Evolutionary conservation across 2,329 filamentous ascomycete species (phyloP).

Genomic region (Neonectria hederae): DNA sequence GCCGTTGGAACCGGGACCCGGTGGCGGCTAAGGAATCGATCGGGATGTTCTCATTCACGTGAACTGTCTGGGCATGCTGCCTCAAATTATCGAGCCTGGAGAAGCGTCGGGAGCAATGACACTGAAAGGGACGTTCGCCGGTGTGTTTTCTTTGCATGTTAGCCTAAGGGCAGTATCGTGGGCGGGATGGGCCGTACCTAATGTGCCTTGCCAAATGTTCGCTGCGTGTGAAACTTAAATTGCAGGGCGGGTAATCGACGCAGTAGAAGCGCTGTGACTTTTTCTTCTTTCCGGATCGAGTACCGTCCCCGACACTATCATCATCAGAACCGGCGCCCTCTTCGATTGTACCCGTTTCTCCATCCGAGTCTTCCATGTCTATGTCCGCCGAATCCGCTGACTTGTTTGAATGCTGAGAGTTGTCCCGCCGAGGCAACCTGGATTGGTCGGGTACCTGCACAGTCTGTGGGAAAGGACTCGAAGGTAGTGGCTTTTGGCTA

Average conservation of each 20-base stretch:
- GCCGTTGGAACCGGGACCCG: conserved; percentile 89
- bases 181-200: conserved; percentile 61
- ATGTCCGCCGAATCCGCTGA: conserved; percentile 74
- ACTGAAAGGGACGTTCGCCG: conserved; percentile 95
- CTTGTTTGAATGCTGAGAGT: conserved; percentile 69
- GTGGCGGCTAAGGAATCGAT: conserved; percentile 92
- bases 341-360: conserved; percentile 61
- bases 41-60: conserved; percentile 97
- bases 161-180: neutral
- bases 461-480: conserved; percentile 61
- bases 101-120: conserved; percentile 92
- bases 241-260: conserved; percentile 93
- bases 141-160: conserved; percentile 78
- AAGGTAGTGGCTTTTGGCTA: conserved; percentile 64
- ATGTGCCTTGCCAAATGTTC: conserved; percentile 97
- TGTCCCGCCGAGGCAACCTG: conserved; percentile 52
- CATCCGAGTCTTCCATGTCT: conserved; percentile 80
- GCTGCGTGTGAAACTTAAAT: conserved; percentile 92
- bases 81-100: conserved; percentile 94
- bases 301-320: conserved; percentile 70
- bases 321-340: conserved; percentile 70
- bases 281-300: conserved; percentile 89
- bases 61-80: conserved; percentile 97
- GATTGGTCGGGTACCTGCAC: conserved; percentile 57
- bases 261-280: conserved; percentile 97